Percentiles rank a stretch among this genome's conserved stretches.
These are phyloP conservation scores for Lolium rigidum DNA, from an alignment of 176 grass and related monocot genomes.

Conservation along the genomic window DNA sequence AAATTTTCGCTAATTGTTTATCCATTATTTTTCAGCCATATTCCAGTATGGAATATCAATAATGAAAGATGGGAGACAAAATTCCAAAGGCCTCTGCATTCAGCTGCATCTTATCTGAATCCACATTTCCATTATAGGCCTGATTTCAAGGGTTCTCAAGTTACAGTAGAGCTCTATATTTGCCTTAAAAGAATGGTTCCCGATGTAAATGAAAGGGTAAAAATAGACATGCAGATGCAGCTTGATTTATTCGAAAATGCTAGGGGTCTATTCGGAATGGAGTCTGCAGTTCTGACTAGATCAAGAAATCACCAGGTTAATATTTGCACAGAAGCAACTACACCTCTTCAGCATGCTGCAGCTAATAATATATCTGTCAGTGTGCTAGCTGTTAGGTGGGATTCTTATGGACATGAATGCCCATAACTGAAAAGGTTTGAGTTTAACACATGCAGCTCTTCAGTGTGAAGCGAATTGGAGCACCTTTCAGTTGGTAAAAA, in stretches of 20 bases:
- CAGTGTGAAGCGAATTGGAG: too few relatives aligned
- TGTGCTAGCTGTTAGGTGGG: neutral
- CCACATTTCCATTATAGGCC: neutral
- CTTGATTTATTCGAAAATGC: too few relatives aligned
- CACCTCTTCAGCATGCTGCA: neutral
- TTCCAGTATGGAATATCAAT: neutral
- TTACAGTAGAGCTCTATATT: neutral
- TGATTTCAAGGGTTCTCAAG: neutral
- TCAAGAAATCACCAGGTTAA: neutral
- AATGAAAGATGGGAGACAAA: neutral
- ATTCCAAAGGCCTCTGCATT: neutral
- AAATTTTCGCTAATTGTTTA: too few relatives aligned
- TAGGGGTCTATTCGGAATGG: conserved; percentile 11
- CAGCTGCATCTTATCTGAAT: neutral
- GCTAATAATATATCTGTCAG: neutral
- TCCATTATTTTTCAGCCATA: neutral
- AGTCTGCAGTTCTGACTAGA: neutral
- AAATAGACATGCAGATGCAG: too few relatives aligned
- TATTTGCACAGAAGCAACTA: neutral
- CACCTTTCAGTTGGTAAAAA: too few relatives aligned
- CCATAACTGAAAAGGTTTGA: neutral
- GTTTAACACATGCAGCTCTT: neutral
- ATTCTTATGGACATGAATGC: neutral
- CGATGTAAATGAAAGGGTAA: neutral
- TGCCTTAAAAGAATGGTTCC: neutral